Conservation (phyloP, 495 filamentous ascomycete species). For the Clohesyomyces aquaticus region DNA sequence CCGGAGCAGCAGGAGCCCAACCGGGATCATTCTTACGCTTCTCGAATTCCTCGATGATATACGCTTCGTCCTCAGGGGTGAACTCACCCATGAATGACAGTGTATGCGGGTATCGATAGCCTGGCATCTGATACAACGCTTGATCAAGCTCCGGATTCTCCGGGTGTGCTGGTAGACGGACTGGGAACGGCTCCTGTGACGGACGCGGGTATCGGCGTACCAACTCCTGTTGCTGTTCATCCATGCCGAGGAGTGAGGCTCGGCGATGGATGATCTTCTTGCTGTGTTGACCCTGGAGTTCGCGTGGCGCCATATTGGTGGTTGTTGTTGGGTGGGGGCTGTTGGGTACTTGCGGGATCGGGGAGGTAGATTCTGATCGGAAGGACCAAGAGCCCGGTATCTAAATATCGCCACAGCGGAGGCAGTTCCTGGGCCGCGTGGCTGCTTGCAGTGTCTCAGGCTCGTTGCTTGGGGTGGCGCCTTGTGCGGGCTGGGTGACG, state of each 20-base stretch:
- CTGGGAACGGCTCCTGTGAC: conserved; percentile 1
- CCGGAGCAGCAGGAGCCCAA: neutral
- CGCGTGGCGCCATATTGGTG: neutral
- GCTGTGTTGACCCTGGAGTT: neutral
- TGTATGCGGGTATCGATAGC: conserved; percentile 10
- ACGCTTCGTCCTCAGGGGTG: conserved; percentile 1
- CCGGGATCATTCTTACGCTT: neutral
- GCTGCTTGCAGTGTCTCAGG: too few species aligned
- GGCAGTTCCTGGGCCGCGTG: too few species aligned
- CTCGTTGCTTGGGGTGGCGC: too few species aligned
- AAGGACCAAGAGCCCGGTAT: too few species aligned
- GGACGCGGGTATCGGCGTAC: neutral
- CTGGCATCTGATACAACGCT: neutral
- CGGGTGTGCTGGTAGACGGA: conserved; percentile 5
- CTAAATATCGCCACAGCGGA: too few species aligned
- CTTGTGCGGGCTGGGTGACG: too few species aligned
- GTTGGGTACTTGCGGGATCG: too few species aligned
- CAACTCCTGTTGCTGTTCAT: neutral
- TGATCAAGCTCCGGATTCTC: neutral
- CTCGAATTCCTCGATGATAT: conserved; percentile 9
- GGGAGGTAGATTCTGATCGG: too few species aligned
- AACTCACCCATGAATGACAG: conserved; percentile 7
- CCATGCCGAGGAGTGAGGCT: neutral
- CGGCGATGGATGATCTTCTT: too few species aligned
- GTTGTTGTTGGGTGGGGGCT: neutral